Percentiles rank a stretch among this genome's conserved stretches.
Conservation (phyloP, 1,284 basidiomycete genomes). For the Ceratobasidium sp. region DNA sequence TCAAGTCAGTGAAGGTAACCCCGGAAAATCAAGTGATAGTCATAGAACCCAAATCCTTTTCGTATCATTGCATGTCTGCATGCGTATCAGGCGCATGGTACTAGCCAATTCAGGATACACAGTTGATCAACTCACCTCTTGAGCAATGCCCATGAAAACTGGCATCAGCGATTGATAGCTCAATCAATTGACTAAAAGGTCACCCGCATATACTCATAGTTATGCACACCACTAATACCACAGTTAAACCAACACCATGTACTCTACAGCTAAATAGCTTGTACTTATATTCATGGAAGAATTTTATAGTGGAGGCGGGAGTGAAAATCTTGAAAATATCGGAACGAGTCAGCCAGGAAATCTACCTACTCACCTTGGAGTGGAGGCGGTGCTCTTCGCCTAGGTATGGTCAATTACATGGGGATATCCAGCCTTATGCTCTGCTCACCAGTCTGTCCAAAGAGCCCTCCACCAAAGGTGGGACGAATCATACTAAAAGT, state of each 20-base stretch:
- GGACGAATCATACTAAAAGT: slow-evolving; percentile 13
- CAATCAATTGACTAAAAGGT: background rate
- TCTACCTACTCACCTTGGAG: slow-evolving; percentile 55
- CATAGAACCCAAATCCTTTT: slow-evolving; percentile 45
- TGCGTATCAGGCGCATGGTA: slow-evolving; percentile 51
- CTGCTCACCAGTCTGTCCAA: slow-evolving; percentile 46
- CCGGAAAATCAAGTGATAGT: background rate
- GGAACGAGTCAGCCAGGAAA: slow-evolving; percentile 60
- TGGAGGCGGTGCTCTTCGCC: slow-evolving; percentile 32
- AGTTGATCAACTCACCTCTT: slow-evolving; percentile 57
- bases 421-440: too few species aligned
- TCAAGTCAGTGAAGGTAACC: background rate
- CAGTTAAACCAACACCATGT: background rate
- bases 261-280: background rate
- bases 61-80: background rate
- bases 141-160: slow-evolving; percentile 63
- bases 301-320: slow-evolving; percentile 64
- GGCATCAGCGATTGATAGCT: slow-evolving; percentile 57
- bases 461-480: slow-evolving; percentile 58
- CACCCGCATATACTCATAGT: background rate
- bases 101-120: slow-evolving; percentile 52
- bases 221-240: slow-evolving; percentile 24
- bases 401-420: background rate
- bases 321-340: slow-evolving; percentile 61
- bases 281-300: slow-evolving; percentile 58